Evolutionary conservation across 2,329 filamentous ascomycete genomes (phyloP).

Genomic region (Calonectria fujianensis): DNA sequence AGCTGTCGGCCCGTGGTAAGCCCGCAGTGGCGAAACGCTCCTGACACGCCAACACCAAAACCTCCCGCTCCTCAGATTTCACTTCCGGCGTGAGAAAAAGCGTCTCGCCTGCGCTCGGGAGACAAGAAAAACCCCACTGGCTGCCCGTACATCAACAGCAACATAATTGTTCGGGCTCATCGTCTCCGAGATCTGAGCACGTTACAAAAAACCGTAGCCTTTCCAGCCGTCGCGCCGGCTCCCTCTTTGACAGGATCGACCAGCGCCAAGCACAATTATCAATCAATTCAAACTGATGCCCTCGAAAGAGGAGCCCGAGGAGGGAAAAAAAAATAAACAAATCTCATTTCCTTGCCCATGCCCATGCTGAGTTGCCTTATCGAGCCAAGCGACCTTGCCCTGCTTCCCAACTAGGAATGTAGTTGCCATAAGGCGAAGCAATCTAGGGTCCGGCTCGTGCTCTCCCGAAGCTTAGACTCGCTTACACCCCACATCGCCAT

Average conservation of each 20-base stretch:
- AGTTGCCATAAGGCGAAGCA: slow-evolving; percentile 10
- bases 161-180: background rate
- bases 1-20: slow-evolving; percentile 19
- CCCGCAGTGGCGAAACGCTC: slow-evolving; percentile 38
- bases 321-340: background rate
- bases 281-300: background rate
- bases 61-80: slow-evolving; percentile 8
- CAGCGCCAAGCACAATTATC: background rate
- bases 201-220: background rate
- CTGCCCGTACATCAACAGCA: background rate
- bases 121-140: background rate
- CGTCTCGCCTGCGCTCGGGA: slow-evolving; percentile 19
- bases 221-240: background rate
- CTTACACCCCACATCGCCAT: slow-evolving; percentile 17
- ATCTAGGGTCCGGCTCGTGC: slow-evolving; percentile 13
- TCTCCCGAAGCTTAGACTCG: slow-evolving; percentile 2
- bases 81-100: background rate
- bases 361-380: background rate
- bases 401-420: background rate
- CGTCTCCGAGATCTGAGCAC: background rate
- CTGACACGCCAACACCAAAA: slow-evolving; percentile 31
- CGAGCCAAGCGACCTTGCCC: background rate
- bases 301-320: background rate
- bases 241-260: background rate
- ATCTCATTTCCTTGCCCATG: background rate